Evolutionary conservation across 2,329 filamentous ascomycete species (phyloP), one percentile per base, ranked within the genome.

Genomic region (Ramichloridium luteum): DNA sequence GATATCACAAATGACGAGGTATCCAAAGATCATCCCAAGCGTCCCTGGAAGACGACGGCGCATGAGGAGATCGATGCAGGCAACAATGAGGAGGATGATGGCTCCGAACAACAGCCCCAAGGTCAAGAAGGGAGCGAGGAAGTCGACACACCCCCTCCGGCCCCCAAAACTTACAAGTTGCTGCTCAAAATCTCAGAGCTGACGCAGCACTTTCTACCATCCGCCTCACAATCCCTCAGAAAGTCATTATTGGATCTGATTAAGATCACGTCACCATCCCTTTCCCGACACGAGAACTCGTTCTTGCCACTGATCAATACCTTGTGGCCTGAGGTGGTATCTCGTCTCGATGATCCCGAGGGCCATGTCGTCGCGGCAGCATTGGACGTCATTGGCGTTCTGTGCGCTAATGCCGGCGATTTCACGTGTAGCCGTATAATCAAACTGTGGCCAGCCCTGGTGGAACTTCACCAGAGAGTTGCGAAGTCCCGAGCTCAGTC

Each of bases 221-320:
- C 84, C 0, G 77, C 82, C 0, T 86, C 84, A 0, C 75, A 86
- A 0, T 71, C 74, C 8, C 68, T 98, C 6, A 77, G 88, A 25
- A 74, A 74, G 16, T 82, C 79, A 1, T 68, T 98, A 3, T 71
- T 98, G 6, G 70, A 74, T 11, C 72, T 96, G 4, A 70, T 96
- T 9, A 62, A 69, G 15, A 83, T 76, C 1, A 77, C 84, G 3
- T 70, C 79, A 4, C 72, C 77, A 1, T 68, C 80, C 1, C 70
- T 98, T 3, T 72, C 79, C 0, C 66, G 65, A 3, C 76, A 94
- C 43, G 80, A 93, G 51, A 76, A 86, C 39, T 73, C 75, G 0
- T 94, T 93, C 52, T 60, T 98, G 2, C 90, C 90, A 0, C 67
- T 96, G 0, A 75, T 96, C 45, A 90, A 96, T 55, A 77, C 80